phyloP scores from a whole-genome alignment of 2,329 filamentous ascomycete genomes.

The Exophiala xenobiotica region DNA sequence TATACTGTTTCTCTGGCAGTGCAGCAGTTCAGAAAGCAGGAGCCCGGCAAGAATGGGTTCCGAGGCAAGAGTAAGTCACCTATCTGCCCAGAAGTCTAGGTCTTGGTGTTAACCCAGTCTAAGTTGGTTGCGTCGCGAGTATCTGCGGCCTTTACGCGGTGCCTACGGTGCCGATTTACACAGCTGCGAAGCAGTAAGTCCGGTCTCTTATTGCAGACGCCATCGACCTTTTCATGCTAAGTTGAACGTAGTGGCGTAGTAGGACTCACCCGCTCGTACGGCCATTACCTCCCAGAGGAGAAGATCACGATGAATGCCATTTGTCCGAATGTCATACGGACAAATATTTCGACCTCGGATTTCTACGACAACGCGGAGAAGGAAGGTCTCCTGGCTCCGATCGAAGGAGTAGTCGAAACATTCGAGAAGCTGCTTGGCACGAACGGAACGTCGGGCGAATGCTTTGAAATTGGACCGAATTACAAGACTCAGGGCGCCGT shows the following conservation, averaged over 20 bases:
- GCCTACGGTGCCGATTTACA: conserved; percentile 45
- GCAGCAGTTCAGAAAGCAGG: conserved; percentile 47
- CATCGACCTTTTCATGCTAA: background rate
- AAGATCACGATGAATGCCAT: conserved; percentile 45
- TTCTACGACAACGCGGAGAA: conserved; percentile 43
- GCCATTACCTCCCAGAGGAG: conserved; percentile 41
- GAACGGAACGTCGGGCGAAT: conserved; percentile 40
- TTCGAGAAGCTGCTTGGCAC: conserved; percentile 40
- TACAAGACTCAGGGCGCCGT: conserved; percentile 27
- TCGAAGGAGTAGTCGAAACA: conserved; percentile 42
- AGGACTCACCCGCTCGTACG: conserved; percentile 38
- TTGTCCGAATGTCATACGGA: conserved; percentile 43
- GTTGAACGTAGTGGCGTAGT: conserved; percentile 11
- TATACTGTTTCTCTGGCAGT: conserved; percentile 44
- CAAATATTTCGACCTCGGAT: conserved; percentile 37
- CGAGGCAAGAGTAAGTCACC: conserved; percentile 40
- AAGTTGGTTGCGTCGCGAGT: conserved; percentile 37
- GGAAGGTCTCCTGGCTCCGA: conserved; percentile 39
- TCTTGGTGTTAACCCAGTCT: too few relatives aligned
- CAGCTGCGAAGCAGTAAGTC: conserved; percentile 29
- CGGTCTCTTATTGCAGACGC: background rate
- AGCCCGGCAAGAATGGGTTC: conserved; percentile 34
- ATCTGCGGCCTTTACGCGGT: conserved; percentile 46
- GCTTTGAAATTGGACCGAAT: conserved; percentile 44
- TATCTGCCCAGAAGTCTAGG: too few relatives aligned